These are phyloP conservation scores for Talaromyces sp. DNA, from an alignment of 2,329 filamentous ascomycete species.

Conservation along the genomic window DNA sequence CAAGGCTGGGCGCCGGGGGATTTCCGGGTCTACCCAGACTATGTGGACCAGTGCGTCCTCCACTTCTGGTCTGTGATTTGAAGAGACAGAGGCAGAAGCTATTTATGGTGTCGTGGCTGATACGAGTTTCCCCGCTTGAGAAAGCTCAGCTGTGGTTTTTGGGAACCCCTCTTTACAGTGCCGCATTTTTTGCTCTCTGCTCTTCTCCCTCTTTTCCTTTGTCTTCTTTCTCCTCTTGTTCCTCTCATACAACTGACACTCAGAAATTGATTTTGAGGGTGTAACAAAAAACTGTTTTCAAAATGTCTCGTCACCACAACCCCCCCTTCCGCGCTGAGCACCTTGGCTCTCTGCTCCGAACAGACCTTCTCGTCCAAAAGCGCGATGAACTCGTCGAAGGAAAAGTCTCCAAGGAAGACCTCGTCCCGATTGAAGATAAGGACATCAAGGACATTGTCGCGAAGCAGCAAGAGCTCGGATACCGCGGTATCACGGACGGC, in stretches of 20 bases:
- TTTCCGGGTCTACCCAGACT: neutral
- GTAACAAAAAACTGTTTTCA: neutral
- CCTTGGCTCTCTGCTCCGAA: slow-evolving; percentile 65
- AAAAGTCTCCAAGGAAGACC: slow-evolving; percentile 49
- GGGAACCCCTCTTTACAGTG: neutral
- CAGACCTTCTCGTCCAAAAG: slow-evolving; percentile 55
- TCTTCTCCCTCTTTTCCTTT: too few relatives aligned
- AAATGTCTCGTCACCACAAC: slow-evolving; percentile 27
- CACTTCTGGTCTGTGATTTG: neutral
- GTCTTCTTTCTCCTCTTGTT: too few relatives aligned
- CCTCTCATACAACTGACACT: neutral
- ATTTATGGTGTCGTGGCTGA: neutral
- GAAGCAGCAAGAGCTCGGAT: slow-evolving; percentile 58
- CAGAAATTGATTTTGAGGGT: too few relatives aligned
- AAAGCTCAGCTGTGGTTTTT: neutral
- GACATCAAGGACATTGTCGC: slow-evolving; percentile 62
- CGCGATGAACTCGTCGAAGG: slow-evolving; percentile 55
- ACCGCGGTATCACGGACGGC: slow-evolving; percentile 62
- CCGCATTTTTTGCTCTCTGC: too few relatives aligned
- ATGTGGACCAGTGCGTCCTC: neutral
- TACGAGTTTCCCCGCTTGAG: neutral
- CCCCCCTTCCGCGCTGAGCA: slow-evolving; percentile 69
- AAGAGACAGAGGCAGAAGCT: neutral
- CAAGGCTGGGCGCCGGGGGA: neutral
- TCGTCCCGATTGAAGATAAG: slow-evolving; percentile 59